Evolutionary conservation across 345 rosid genomes (phyloP).

Genomic region (Zanthoxylum bungeanum): DNA sequence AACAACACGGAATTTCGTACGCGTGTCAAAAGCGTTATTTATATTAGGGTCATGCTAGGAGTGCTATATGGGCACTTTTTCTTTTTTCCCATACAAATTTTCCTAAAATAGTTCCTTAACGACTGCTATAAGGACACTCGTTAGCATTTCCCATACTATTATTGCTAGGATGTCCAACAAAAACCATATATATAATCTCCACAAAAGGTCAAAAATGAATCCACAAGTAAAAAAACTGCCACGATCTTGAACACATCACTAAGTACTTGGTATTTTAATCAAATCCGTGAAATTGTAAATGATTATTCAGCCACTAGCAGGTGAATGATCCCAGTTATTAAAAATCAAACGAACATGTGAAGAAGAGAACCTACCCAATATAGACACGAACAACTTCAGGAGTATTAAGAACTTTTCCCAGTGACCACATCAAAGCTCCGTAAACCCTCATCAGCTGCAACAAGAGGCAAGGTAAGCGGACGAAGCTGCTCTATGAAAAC

Average conservation of each 20-base stretch:
- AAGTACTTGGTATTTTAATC: not conserved
- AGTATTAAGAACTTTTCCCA: slow-evolving; percentile 93
- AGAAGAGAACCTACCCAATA: slow-evolving; percentile 59
- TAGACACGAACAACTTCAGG: slow-evolving; percentile 94
- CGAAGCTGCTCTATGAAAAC: slow-evolving; percentile 6
- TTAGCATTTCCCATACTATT: no score
- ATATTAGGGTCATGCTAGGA: no score
- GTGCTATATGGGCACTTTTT: no score
- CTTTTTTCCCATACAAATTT: no score
- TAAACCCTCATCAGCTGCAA: slow-evolving; percentile 95
- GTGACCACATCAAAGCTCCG: slow-evolving; percentile 99
- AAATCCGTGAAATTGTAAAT: not conserved
- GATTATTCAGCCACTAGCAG: not conserved
- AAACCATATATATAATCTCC: not conserved
- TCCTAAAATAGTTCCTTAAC: no score
- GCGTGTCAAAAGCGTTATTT: no score
- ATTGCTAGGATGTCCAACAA: not conserved
- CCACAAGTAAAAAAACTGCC: not conserved
- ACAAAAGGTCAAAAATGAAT: no score
- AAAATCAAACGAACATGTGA: not conserved
- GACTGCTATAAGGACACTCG: no score
- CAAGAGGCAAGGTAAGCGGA: slow-evolving; percentile 6
- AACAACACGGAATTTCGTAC: slow-evolving; percentile 19
- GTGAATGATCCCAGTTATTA: not conserved
- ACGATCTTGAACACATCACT: no score